These are phyloP conservation scores for Rhodomyrtus tomentosa DNA, from an alignment of 345 rosid species.

Conservation along the genomic window DNA sequence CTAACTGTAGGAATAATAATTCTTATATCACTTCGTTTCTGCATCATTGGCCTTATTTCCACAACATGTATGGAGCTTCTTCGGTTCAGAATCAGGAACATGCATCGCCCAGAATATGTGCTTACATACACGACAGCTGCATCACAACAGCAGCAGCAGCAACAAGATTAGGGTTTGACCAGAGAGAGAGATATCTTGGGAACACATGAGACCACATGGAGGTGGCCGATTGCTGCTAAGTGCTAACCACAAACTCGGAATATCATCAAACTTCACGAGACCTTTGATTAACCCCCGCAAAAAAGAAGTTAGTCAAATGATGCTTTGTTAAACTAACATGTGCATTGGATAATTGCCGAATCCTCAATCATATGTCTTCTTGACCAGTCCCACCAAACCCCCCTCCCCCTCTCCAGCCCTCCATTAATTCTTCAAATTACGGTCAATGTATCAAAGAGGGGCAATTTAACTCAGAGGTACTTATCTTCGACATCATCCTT, in stretches of 20 bases:
- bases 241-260: neutral
- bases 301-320: neutral
- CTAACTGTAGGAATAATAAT: neutral
- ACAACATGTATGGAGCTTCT: neutral
- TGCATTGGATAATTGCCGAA: neutral
- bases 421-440: neutral
- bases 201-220: conserved; percentile 1
- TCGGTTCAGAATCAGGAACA: neutral
- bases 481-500: neutral
- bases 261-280: neutral
- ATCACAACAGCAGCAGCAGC: neutral
- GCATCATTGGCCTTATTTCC: neutral
- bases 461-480: neutral
- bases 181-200: neutral
- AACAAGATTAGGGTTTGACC: neutral
- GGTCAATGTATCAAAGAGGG: neutral
- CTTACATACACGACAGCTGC: neutral
- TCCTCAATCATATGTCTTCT: neutral
- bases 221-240: neutral
- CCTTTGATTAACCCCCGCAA: neutral
- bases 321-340: neutral
- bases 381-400: neutral
- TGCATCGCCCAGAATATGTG: neutral
- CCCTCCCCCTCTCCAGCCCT: neutral
- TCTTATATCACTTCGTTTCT: neutral